Evolutionary conservation across 306 rosid genomes (phyloP), one percentile per base, ranked within the genome.

Genomic region (Elaeagnus macrophylla): DNA sequence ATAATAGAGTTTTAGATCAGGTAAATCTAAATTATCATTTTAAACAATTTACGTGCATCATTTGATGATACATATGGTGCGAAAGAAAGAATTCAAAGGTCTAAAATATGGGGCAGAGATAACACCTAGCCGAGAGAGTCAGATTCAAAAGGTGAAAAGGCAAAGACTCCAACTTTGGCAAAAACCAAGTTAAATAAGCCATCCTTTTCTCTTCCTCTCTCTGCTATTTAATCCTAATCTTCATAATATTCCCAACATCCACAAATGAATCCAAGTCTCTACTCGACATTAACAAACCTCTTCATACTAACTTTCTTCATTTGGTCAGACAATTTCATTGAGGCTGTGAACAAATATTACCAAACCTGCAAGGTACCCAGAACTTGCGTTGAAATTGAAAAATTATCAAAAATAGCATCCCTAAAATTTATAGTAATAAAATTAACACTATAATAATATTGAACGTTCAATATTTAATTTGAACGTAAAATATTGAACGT

Each of bases 241-340:
- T 13, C 47, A 17, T 39, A 7, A 12, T 19, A 8, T 37, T 53
- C 13, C 5, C 41, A 47, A 11, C 5, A 40, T 20, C 54, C 41
- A 49, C 67, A 62, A 57, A 83, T 83, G 91, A 73, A 62, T 65
- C 66, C 54, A 12, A 42, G 18, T 17, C 51, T 37, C 47, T 9
- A 18, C 65, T n/a, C 46, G 25, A 18, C 45, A 36, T 11, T 7
- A 12, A 19, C 32, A 16, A 55, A 8, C 14, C 45, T 59, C 37
- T 9, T 1, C n/a, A 14, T 58, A 36, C 48, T 44, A n/a, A 44
- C 17, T 44, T 19, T 67, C 38, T 45, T 13, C 14, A 5, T 69
- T 17, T 45, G 64, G 0, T 8, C 58, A 13, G 17, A 43, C 5
- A 12, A 11, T 60, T 17, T 16, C 17, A 1, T 64, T 36, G 15